phyloP scores from a whole-genome alignment of 1,284 basidiomycete genomes.

The Peniophora sp. region DNA sequence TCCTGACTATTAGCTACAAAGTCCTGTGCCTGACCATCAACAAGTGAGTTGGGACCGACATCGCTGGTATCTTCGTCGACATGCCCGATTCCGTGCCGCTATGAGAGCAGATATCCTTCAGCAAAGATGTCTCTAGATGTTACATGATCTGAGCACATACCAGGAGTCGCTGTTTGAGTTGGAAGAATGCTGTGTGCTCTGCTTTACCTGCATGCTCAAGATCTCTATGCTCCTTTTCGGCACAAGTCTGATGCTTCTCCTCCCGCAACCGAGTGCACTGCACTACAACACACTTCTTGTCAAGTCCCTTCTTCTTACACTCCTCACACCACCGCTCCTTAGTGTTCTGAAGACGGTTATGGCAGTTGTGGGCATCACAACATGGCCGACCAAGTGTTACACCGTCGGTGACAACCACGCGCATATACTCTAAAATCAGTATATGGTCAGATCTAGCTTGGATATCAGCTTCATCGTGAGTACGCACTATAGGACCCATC shows the following conservation, averaged over 20 bases:
- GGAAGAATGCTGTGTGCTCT: conserved; percentile 9
- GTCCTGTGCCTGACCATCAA: neutral
- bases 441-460: neutral
- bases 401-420: conserved; percentile 21
- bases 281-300: conserved; percentile 9
- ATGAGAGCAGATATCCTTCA: no score
- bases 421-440: neutral
- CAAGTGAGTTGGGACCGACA: neutral
- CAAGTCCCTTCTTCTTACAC: conserved; percentile 5
- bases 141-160: no score
- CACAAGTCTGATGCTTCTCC: conserved; percentile 13
- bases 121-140: no score
- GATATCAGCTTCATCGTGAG: no score
- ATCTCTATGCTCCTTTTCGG: conserved; percentile 9
- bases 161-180: conserved; percentile 4
- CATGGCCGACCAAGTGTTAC: conserved; percentile 23
- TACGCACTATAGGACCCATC: neutral
- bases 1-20: neutral
- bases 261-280: conserved; percentile 8
- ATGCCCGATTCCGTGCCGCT: conserved; percentile 4
- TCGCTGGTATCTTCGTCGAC: neutral
- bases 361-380: conserved; percentile 19
- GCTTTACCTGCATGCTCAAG: conserved; percentile 2
- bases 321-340: conserved; percentile 13
- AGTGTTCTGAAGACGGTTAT: conserved; percentile 9